Evolutionary conservation across 148 eudicot species (phyloP).

Genomic region (Silene conica): DNA sequence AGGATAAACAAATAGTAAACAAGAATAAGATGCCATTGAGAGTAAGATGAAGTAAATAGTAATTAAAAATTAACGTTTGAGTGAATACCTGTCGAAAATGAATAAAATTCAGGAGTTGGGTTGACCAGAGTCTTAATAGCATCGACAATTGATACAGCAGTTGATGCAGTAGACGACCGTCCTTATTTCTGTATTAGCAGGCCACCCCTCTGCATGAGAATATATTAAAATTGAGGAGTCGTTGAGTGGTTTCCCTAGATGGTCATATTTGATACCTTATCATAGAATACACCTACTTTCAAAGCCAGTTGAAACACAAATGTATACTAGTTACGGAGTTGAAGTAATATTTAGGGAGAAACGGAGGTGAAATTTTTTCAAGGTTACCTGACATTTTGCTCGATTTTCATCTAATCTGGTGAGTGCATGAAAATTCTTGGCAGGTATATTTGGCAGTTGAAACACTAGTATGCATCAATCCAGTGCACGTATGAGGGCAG

Average conservation of each 20-base stretch:
- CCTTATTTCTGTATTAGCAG: slow-evolving; percentile 93
- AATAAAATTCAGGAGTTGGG: slow-evolving; percentile 88
- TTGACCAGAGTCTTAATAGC: slow-evolving; percentile 82
- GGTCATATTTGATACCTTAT: slow-evolving; percentile 89
- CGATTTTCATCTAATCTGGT: slow-evolving; percentile 96
- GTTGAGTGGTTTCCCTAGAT: slow-evolving; percentile 99
- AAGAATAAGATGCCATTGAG: background rate
- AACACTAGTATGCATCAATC: too few relatives aligned
- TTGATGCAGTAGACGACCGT: slow-evolving; percentile 97
- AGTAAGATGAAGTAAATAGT: too few relatives aligned
- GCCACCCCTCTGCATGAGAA: slow-evolving; percentile 83
- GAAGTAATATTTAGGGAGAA: background rate
- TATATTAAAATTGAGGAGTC: slow-evolving; percentile 44
- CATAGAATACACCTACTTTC: slow-evolving; percentile 96
- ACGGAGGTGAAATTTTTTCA: background rate
- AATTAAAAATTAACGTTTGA: too few relatives aligned
- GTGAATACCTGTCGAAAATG: too few relatives aligned
- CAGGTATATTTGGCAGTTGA: slow-evolving; percentile 95
- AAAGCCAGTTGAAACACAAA: slow-evolving; percentile 69
- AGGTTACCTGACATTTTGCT: slow-evolving; percentile 86
- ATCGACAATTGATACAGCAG: slow-evolving; percentile 88
- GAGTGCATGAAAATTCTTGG: slow-evolving; percentile 93
- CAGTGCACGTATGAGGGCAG: too few relatives aligned
- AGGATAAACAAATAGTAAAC: background rate
- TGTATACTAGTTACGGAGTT: background rate